A percentile compares a stretch with the other conserved stretches of the same genome.
phyloP scores from a whole-genome alignment of 1,139 yeast species.

The Kazachstania sp. region DNA sequence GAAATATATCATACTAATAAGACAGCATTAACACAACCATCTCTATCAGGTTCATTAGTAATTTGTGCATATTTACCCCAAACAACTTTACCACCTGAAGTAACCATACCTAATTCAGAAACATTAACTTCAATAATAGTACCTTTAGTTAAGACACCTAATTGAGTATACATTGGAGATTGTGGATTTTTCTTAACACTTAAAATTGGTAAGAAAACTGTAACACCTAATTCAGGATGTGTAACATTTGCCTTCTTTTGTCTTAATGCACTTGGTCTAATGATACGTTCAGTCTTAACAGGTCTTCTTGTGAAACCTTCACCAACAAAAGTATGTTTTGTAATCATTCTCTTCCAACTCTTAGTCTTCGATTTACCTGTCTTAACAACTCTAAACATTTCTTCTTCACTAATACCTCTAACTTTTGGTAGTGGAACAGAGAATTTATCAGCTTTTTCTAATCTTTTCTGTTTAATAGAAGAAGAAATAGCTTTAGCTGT shows the following conservation, averaged over 20 bases:
- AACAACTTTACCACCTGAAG: conserved; percentile 99
- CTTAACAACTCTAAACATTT: conserved; percentile 94
- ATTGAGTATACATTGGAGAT: conserved; percentile 95
- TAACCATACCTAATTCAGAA: conserved; percentile 92
- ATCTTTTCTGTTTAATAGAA: conserved; percentile 90
- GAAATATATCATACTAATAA: conserved; percentile 59
- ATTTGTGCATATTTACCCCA: conserved; percentile 99
- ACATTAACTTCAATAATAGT: conserved; percentile 97
- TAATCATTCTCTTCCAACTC: conserved; percentile 99
- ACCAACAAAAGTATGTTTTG: conserved; percentile 97
- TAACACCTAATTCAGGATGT: conserved; percentile 92
- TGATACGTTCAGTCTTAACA: conserved; percentile 94
- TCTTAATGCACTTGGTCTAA: conserved; percentile 93
- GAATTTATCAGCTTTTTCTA: conserved; percentile 95
- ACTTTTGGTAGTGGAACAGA: conserved; percentile 96
- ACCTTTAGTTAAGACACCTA: conserved; percentile 97
- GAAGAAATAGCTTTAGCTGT: conserved; percentile 94
- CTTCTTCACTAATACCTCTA: conserved; percentile 97
- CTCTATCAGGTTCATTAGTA: conserved; percentile 98
- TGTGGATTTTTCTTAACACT: conserved; percentile 98
- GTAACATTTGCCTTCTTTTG: conserved; percentile 98
- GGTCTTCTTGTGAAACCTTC: conserved; percentile 99
- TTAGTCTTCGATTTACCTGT: conserved; percentile 82
- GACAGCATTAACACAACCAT: conserved; percentile 97
- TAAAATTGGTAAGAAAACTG: conserved; percentile 88